phyloP scores from a whole-genome alignment of 495 filamentous ascomycete species.

The Trypethelium eluteriae region DNA sequence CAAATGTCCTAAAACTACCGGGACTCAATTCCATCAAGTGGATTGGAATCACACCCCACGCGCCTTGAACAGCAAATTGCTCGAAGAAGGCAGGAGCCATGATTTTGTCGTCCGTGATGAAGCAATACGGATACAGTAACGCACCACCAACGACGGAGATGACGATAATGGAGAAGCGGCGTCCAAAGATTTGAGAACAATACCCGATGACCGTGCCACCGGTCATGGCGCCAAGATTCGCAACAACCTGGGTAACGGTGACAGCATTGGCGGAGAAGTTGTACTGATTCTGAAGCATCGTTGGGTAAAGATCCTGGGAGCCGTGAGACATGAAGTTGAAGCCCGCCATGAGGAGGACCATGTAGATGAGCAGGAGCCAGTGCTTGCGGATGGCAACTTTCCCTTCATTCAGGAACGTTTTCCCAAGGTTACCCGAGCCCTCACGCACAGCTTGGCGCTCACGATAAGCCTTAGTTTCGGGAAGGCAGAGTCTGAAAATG shows the following conservation, averaged over 20 bases:
- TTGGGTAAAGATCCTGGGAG: conserved; percentile 86
- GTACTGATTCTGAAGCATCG: conserved; percentile 72
- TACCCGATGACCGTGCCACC: conserved; percentile 76
- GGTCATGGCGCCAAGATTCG: conserved; percentile 71
- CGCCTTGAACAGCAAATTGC: conserved; percentile 83
- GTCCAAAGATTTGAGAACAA: conserved; percentile 71
- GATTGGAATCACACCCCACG: conserved; percentile 78
- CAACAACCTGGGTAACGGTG: conserved; percentile 76
- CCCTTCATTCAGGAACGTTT: conserved; percentile 65
- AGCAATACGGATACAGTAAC: conserved; percentile 75
- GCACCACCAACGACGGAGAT: conserved; percentile 71
- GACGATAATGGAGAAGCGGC: conserved; percentile 70
- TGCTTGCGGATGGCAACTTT: conserved; percentile 67
- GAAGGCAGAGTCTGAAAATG: conserved; percentile 63
- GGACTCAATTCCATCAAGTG: conserved; percentile 84
- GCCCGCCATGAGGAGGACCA: conserved; percentile 79
- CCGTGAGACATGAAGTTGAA: conserved; percentile 95
- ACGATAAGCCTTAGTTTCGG: conserved; percentile 64
- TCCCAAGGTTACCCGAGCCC: conserved; percentile 41
- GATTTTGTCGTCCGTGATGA: conserved; percentile 50
- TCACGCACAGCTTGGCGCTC: conserved; percentile 55
- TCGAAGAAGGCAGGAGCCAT: conserved; percentile 87
- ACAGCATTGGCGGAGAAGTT: conserved; percentile 61
- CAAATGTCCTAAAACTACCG: conserved; percentile 72
- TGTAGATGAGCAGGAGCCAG: conserved; percentile 70